phyloP scores from a whole-genome alignment of 2,329 filamentous ascomycete species.

The Aspergillus pseudoviridinutans region DNA sequence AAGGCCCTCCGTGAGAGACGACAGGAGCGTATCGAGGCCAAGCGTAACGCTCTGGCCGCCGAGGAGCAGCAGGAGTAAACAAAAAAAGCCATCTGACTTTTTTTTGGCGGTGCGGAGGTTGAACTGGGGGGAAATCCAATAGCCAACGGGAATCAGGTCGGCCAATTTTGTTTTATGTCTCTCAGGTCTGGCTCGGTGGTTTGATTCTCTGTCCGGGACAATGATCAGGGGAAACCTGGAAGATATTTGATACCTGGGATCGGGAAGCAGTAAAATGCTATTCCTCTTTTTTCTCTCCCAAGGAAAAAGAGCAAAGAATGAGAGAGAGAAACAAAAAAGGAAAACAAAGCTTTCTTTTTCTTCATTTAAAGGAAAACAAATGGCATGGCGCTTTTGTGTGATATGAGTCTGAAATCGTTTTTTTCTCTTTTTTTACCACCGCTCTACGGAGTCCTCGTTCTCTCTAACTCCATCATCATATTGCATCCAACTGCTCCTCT shows the following conservation, averaged over 20 bases:
- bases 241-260: constrained; percentile 10
- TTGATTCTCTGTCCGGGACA: constrained; percentile 17
- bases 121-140: constrained; percentile 28
- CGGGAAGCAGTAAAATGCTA: constrained; percentile 14
- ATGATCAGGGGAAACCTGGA: neutral
- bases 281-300: constrained; percentile 12
- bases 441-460: neutral
- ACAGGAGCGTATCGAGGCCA: constrained; percentile 83
- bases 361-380: constrained; percentile 19
- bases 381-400: constrained; percentile 26
- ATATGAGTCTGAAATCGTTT: constrained; percentile 17
- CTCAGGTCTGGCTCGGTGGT: constrained; percentile 19
- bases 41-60: constrained; percentile 80
- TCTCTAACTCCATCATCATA: neutral
- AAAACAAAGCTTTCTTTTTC: constrained; percentile 15
- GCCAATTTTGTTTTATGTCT: constrained; percentile 22
- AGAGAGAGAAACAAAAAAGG: constrained; percentile 13
- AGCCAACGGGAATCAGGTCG: constrained; percentile 27
- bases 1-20: constrained; percentile 99
- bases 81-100: constrained; percentile 11
- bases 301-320: constrained; percentile 7
- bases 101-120: constrained; percentile 38
- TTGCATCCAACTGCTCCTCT: constrained; percentile 3
- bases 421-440: constrained; percentile 13
- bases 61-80: constrained; percentile 54